These are phyloP conservation scores for Thinopyrum elongatum DNA, from an alignment of 176 grass and related monocot genomes.

Conservation along the genomic window DNA sequence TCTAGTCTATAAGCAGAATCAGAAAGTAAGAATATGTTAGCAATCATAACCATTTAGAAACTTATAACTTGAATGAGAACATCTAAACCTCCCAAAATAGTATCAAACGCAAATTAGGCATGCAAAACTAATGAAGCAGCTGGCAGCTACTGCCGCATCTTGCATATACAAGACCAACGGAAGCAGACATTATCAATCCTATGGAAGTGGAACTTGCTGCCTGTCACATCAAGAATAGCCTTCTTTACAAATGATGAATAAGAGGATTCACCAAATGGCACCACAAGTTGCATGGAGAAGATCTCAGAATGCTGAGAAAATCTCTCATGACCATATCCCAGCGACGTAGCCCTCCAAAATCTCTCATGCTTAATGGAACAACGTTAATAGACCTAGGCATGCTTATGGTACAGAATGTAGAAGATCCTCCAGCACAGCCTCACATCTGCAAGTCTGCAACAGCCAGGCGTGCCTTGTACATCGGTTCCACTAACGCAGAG, in stretches of 20 bases:
- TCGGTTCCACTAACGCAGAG: neutral
- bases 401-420: neutral
- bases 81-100: conserved; percentile 13
- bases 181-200: neutral
- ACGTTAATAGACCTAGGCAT: neutral
- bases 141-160: neutral
- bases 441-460: neutral
- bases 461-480: neutral
- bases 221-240: neutral
- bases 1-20: conserved; percentile 68
- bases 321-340: neutral
- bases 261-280: neutral
- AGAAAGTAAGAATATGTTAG: conserved; percentile 14
- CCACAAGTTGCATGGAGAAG: neutral
- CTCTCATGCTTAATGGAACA: neutral
- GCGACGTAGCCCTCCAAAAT: neutral
- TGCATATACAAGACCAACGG: neutral
- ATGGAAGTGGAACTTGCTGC: neutral
- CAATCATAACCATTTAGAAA: conserved; percentile 3
- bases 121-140: conserved; percentile 19
- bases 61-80: conserved; percentile 8
- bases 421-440: neutral
- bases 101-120: neutral
- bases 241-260: neutral
- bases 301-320: neutral